A percentile compares a stretch with the other conserved stretches of the same genome.
These are phyloP conservation scores for Hortiboletus campestris DNA, from an alignment of 768 basidiomycete species.

Conservation along the genomic window DNA sequence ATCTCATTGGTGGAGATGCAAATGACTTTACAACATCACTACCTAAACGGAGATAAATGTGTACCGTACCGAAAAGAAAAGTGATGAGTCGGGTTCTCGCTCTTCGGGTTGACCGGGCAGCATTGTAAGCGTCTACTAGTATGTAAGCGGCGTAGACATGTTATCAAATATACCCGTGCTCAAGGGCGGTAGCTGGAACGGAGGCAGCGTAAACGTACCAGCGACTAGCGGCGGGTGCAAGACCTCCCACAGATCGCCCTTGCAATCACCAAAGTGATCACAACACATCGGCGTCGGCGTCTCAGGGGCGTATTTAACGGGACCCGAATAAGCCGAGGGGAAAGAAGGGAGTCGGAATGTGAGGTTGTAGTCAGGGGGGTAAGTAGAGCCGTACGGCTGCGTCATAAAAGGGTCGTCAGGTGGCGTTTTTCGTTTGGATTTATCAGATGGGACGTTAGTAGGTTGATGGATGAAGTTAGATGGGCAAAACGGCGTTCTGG, in stretches of 20 bases:
- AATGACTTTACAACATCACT: no score
- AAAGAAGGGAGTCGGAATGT: constrained; percentile 17
- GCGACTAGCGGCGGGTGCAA: constrained; percentile 24
- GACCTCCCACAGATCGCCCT: constrained; percentile 24
- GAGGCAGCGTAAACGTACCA: constrained; percentile 19
- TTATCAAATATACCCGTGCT: constrained; percentile 11
- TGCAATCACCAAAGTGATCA: constrained; percentile 23
- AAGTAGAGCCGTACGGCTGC: background rate
- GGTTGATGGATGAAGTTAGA: constrained; percentile 7
- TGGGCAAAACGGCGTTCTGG: constrained; percentile 13
- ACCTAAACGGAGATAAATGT: no score
- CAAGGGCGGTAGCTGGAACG: constrained; percentile 24
- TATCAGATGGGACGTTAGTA: constrained; percentile 1
- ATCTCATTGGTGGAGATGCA: no score
- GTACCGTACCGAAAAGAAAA: no score
- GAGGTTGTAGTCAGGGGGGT: background rate
- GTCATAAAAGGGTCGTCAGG: constrained; percentile 19
- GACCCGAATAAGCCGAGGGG: background rate
- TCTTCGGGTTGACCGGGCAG: background rate
- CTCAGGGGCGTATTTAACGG: constrained; percentile 11
- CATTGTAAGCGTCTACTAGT: background rate
- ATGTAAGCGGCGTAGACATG: background rate
- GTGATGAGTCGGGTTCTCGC: no score
- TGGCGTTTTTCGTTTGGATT: background rate
- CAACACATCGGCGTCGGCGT: constrained; percentile 29